Evolutionary conservation across 768 basidiomycete species (phyloP).

Genomic region (Strobilomyces confusus): DNA sequence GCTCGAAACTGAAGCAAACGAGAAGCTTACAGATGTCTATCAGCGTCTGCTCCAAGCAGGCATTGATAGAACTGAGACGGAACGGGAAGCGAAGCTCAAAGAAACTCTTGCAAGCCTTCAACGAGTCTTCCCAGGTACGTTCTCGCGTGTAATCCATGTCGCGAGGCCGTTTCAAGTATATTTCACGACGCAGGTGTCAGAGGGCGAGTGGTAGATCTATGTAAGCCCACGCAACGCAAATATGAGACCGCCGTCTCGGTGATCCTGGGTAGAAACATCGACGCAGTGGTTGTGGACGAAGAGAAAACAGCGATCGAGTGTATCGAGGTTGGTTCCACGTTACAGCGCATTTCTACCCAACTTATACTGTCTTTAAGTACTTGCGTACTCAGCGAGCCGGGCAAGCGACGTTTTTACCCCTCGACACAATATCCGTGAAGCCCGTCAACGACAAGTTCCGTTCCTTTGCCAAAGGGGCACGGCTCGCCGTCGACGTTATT

Average conservation of each 20-base stretch:
- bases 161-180: neutral
- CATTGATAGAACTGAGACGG: constrained; percentile 81
- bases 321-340: constrained; percentile 64
- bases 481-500: constrained; percentile 84
- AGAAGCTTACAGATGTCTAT: constrained; percentile 80
- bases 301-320: constrained; percentile 97
- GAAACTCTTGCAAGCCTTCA: constrained; percentile 83
- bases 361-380: constrained; percentile 50
- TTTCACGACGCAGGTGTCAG: constrained; percentile 60
- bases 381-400: constrained; percentile 93
- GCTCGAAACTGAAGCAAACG: constrained; percentile 87
- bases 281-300: constrained; percentile 93
- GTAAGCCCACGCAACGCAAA: constrained; percentile 89
- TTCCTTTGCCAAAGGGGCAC: constrained; percentile 81
- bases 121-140: constrained; percentile 79
- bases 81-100: constrained; percentile 78
- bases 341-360: neutral
- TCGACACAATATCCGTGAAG: constrained; percentile 96
- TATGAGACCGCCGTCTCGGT: constrained; percentile 91
- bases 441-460: constrained; percentile 93
- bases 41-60: constrained; percentile 86
- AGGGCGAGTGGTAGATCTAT: constrained; percentile 89
- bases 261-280: constrained; percentile 90
- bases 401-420: constrained; percentile 95
- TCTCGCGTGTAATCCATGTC: neutral